Evolutionary conservation across 129 eudicot genomes (phyloP), one percentile per base, ranked within the genome.

Genomic region (Escallonia herrerae): DNA sequence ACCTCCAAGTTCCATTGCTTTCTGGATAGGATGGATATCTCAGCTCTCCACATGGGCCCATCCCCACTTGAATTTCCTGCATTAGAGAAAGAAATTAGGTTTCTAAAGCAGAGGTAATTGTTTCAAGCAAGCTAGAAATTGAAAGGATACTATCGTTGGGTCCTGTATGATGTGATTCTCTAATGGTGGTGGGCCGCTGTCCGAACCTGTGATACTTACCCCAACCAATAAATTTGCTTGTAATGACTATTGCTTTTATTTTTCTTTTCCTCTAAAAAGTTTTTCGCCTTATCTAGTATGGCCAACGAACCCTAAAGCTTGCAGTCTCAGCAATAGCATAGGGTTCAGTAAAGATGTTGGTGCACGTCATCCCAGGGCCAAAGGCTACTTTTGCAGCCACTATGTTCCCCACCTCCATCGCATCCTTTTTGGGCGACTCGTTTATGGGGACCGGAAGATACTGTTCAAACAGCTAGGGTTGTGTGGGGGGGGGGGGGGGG

Each of bases 11-110:
- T 10, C 98, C 98, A 12, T 88, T 93, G 77, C 98, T 93, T 82
- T 93, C 96, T 51, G 98, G 98, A 77, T 93, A 93, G 65, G 98
- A 82, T 75, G 98, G 98, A 76, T 93, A 93, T 69, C 98, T 88
- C 15, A 93, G 80, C 81, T 93, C 98, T 57, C 98, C 98, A 78
- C 98, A 93, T 1, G 98, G 98, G 1, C 98, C 98, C 98, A 93
- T 80, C 5, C 98, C 98, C 74, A 93, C 96, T 86, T 93, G 98
- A 43, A 93, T 79, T 68, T 93, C 96, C 98, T 93, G 86, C 63
- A 64, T 4, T 41, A 47, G 13, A 59, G 40, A 70, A 37, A 42
- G 60, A 46, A 39, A 12, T 63, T 68, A n/a, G 51, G 22, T 62
- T 70, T 43, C 42, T 14, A 15, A 40, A 44, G 65, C 46, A 51